Evolutionary conservation across 2,329 filamentous ascomycete genomes (phyloP), one percentile per base, ranked within the genome.

Genomic region (Bimuria novae-zelandiae): DNA sequence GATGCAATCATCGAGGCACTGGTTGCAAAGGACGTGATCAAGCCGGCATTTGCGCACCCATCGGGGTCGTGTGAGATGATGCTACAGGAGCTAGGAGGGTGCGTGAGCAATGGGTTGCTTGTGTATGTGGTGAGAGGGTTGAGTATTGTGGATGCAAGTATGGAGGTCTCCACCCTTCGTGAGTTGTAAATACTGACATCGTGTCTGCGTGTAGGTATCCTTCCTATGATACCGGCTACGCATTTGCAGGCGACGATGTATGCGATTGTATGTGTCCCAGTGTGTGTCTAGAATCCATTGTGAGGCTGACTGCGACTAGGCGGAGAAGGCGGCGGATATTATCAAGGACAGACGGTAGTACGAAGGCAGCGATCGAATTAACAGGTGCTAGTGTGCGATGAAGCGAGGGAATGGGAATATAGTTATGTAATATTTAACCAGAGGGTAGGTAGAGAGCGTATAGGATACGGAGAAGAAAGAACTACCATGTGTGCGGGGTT

Each of bases 71-170:
- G 4, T 67, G 63, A 32, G 33, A 69, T 72, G 63, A 67, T 70
- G 70, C 64, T 67, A 0, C 54, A 63, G 49, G 43, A 51, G 5
- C 41, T 61, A 0, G 69, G 70, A 3, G 68, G 70, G 3, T 67
- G 68, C 16, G 69, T 72, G 0, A 55, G 51, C 6, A 51, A 51
- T 12, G 49, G 65, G 7, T 50, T 72, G 22, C 22, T 17, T 4
- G 39, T 42, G 23, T 42, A 42, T 5, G 39, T 22, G 3, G 39
- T 42, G 14, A 8, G 11, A 7, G 11, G 19, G 17, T 42, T 42
- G 22, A 29, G 39, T 11, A 11, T 42, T 11, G 39, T 42, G 39
- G 39, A 42, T 42, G 39, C 23, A 10, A 42, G 39, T 17, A n/a
- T n/a, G n/a, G n/a, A n/a, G n/a, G n/a, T n/a, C n/a, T n/a, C n/a